These are phyloP conservation scores for Candida verbasci DNA, from an alignment of 805 yeast genomes.

Conservation along the genomic window DNA sequence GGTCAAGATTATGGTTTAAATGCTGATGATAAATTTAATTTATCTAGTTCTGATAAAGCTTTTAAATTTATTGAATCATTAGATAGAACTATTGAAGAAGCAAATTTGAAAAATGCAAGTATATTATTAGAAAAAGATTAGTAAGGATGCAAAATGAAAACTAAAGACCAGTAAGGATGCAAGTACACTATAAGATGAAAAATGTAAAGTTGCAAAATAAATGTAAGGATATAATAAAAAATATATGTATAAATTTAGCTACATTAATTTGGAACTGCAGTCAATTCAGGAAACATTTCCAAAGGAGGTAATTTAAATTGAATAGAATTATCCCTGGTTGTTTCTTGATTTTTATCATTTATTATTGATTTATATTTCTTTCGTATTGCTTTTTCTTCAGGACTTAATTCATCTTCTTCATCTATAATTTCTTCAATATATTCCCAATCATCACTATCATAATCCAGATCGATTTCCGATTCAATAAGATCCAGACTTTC, in stretches of 20 bases:
- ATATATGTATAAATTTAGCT: neutral
- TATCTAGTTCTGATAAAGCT: constrained; percentile 30
- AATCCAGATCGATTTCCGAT: constrained; percentile 7
- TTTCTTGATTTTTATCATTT: neutral
- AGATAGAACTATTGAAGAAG: constrained; percentile 59
- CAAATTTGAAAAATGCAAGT: constrained; percentile 80
- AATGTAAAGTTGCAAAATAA: too few relatives aligned
- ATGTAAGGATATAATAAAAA: neutral
- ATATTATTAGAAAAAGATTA: constrained; percentile 56
- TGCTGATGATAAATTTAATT: constrained; percentile 22
- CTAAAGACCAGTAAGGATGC: too few relatives aligned
- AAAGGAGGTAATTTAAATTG: constrained; percentile 16
- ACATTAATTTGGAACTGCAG: too few relatives aligned
- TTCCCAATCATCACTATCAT: constrained; percentile 10
- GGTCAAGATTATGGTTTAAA: constrained; percentile 51
- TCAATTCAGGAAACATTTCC: constrained; percentile 22
- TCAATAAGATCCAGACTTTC: constrained; percentile 9
- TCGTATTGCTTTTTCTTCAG: constrained; percentile 10
- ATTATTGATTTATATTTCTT: constrained; percentile 11
- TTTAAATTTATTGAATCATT: constrained; percentile 57
- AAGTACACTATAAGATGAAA: too few relatives aligned
- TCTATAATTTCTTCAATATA: constrained; percentile 8
- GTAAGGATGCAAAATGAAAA: too few relatives aligned
- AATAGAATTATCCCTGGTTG: too few relatives aligned
- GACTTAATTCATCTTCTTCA: constrained; percentile 3